Evolutionary conservation across 2,329 filamentous ascomycete species (phyloP).

Genomic region (Cytospora paraplurivora): DNA sequence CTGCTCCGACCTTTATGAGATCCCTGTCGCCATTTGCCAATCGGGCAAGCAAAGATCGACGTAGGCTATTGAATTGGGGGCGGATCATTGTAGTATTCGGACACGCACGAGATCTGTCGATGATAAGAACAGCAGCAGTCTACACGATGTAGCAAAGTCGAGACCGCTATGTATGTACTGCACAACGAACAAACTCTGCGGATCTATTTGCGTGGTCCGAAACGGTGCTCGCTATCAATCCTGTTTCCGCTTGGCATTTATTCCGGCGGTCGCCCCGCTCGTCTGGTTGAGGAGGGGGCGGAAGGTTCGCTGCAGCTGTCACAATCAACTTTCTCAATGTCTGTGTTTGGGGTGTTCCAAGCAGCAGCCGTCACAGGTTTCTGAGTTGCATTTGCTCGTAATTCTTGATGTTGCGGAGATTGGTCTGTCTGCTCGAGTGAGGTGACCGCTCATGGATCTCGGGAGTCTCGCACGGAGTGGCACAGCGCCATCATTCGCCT

Average conservation of each 20-base stretch:
- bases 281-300: neutral
- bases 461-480: neutral
- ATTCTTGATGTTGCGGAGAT: neutral
- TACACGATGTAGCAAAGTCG: neutral
- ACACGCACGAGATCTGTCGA: neutral
- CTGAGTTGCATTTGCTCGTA: neutral
- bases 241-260: neutral
- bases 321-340: neutral
- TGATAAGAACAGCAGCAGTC: neutral
- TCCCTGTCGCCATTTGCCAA: neutral
- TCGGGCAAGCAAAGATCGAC: neutral
- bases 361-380: neutral
- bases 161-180: neutral
- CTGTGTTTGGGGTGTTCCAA: neutral
- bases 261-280: conserved; percentile 1
- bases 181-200: neutral
- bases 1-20: neutral
- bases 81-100: neutral
- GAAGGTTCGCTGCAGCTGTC: neutral
- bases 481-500: neutral
- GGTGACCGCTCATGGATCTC: neutral
- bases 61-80: neutral
- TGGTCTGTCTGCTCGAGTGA: neutral
- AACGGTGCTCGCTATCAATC: neutral
- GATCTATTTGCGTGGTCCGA: neutral